Base-by-base conservation (phyloP, 306 rosid species). In the Gastrolobium villosum region DNA sequence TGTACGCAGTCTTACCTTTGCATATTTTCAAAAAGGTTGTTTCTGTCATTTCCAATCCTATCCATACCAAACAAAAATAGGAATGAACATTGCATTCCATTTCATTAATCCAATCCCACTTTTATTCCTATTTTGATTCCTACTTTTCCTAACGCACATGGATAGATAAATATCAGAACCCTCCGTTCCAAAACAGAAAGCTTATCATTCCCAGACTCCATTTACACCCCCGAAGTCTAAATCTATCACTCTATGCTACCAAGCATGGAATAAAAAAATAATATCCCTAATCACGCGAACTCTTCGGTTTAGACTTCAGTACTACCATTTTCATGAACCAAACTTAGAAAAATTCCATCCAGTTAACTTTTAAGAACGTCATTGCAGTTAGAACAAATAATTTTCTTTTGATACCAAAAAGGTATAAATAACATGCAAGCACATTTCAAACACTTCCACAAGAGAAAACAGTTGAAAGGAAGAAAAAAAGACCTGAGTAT, bases 401-500 rank as follows among this genome's bases (percentile, higher is more conserved):
- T 11, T 76, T 30, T 28, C 53, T 34, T 61, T 61, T 61, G 9
- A 36, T 34, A 41, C 59, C 35, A 44, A 28, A 41, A 68, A 32
- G 20, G 43, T 26, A 40, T 31, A 40, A 54, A 40, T 31, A 40
- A 54, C 20, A 53, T 10, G 57, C 54, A 49, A 11, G 11, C 43
- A 49, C 15, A 57, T 72, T 55, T 39, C 30, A 77, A 15, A 53
- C 36, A 65, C 45, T 57, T 5, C 10, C 20, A 55, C 65, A 15
- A 59, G 36, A 50, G 28, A 45, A 9, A 69, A 46, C n/a, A 7
- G 32, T 7, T 7, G 13, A 26, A 34, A n/a, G 15, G 39, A 8
- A 32, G 5, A 46, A 0, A 13, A 56, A 43, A 9, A 45, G n/a
- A 88, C 97, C 98, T 87, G 84, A 11, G 97, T 86, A 67, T 94